These are phyloP conservation scores for Dipteronia sinensis DNA, from an alignment of 345 rosid genomes.

Conservation along the genomic window DNA sequence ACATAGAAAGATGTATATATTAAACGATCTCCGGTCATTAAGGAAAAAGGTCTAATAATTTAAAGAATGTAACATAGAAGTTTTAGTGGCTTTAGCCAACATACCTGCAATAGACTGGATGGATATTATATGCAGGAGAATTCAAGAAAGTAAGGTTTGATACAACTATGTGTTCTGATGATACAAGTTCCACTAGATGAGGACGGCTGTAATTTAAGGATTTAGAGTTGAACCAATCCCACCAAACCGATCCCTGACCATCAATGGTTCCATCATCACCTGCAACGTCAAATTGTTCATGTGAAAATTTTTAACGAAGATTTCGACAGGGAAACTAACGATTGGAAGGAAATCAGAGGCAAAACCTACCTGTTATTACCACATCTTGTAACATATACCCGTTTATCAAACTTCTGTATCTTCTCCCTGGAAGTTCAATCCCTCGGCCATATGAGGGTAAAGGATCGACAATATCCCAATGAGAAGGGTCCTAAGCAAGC, in stretches of 20 bases:
- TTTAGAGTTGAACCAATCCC: conserved; percentile 70
- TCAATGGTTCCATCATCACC: conserved; percentile 92
- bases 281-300: conserved; percentile 20
- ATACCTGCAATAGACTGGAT: conserved; percentile 90
- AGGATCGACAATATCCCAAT: conserved; percentile 81
- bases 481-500: conserved; percentile 63
- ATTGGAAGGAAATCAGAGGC: neutral
- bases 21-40: conserved; percentile 1
- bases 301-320: neutral
- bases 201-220: conserved; percentile 87
- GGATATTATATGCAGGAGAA: conserved; percentile 80
- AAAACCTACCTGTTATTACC: conserved; percentile 67
- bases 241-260: conserved; percentile 90
- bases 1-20: conserved; percentile 14
- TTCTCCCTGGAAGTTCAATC: conserved; percentile 70
- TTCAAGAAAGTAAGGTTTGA: conserved; percentile 82
- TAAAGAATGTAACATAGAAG: neutral
- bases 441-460: conserved; percentile 93
- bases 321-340: neutral
- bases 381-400: conserved; percentile 77
- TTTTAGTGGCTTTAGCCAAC: neutral
- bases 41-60: neutral
- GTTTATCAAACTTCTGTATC: conserved; percentile 81
- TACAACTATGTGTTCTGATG: conserved; percentile 60
- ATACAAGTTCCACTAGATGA: conserved; percentile 74